A percentile compares a stretch with the other conserved stretches of the same genome.
phyloP scores from a whole-genome alignment of 371 early-diverging fungal genomes.

The Mortierella sp. region DNA sequence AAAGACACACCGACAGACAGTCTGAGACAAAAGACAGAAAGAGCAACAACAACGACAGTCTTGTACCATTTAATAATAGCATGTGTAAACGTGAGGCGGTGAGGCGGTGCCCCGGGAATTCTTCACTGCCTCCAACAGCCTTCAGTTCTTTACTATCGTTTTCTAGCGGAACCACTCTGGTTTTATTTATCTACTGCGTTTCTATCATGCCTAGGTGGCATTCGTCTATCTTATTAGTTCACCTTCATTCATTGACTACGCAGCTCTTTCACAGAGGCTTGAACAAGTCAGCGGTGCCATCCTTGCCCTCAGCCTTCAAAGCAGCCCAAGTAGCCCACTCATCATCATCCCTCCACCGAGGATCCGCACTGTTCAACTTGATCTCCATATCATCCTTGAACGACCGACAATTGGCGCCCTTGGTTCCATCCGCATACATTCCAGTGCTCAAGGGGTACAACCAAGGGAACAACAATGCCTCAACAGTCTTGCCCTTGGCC shows the following conservation, averaged over 20 bases:
- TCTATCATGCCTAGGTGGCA: neutral
- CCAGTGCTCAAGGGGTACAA: constrained; percentile 37
- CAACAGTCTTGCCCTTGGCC: constrained; percentile 47
- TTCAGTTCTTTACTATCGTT: neutral
- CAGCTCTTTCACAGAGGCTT: constrained; percentile 23
- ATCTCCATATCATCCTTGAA: constrained; percentile 53
- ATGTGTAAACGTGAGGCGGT: neutral
- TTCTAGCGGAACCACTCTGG: neutral
- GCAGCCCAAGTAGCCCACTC: constrained; percentile 49
- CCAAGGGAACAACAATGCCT: constrained; percentile 47
- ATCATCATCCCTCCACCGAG: constrained; percentile 49
- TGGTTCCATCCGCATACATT: constrained; percentile 47
- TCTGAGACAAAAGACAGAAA: no score
- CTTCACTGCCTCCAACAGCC: neutral
- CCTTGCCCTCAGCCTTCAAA: constrained; percentile 45
- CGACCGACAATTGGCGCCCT: constrained; percentile 39
- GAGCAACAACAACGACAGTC: neutral
- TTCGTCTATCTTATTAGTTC: neutral
- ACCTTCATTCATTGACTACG: neutral
- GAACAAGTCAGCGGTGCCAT: constrained; percentile 42
- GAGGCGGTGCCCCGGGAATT: neutral
- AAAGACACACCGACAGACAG: neutral
- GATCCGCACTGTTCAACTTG: constrained; percentile 45
- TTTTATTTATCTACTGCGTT: neutral
- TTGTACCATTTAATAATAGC: neutral